These are phyloP conservation scores for Rosa rugosa DNA, from an alignment of 306 rosid genomes.

Conservation along the genomic window DNA sequence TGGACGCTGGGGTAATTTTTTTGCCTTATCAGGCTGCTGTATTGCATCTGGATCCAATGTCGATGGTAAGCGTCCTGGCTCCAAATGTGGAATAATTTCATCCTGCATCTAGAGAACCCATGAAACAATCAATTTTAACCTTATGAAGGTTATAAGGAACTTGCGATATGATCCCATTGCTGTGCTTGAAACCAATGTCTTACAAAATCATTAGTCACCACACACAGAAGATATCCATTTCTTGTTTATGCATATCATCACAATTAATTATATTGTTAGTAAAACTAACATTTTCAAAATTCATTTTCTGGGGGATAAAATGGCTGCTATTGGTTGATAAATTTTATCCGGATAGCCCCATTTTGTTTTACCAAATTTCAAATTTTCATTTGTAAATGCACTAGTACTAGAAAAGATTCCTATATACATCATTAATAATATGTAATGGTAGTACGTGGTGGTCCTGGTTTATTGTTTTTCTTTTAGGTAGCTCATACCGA, in stretches of 20 bases:
- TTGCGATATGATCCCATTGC: neutral
- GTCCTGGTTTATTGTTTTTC: neutral
- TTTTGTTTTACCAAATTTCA: neutral
- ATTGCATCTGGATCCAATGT: constrained; percentile 83
- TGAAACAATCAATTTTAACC: constrained; percentile 13
- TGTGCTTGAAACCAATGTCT: neutral
- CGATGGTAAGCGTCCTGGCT: constrained; percentile 77
- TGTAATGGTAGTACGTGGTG: neutral
- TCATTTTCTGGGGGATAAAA: neutral
- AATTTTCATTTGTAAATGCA: neutral
- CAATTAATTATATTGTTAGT: neutral
- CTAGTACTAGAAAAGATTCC: neutral
- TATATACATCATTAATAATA: neutral
- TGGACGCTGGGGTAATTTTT: constrained; percentile 49
- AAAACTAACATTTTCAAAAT: neutral
- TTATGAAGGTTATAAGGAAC: neutral
- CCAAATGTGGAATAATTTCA: constrained; percentile 84
- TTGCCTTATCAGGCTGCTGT: constrained; percentile 55
- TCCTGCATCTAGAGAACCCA: constrained; percentile 49
- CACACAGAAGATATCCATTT: neutral
- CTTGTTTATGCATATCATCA: neutral
- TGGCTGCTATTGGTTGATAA: neutral
- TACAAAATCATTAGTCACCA: constrained; percentile 1
- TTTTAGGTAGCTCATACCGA: neutral
- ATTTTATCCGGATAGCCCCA: neutral